These are phyloP conservation scores for Wickerhamomyces xylosicus DNA, from an alignment of 805 yeast genomes.

Conservation along the genomic window DNA sequence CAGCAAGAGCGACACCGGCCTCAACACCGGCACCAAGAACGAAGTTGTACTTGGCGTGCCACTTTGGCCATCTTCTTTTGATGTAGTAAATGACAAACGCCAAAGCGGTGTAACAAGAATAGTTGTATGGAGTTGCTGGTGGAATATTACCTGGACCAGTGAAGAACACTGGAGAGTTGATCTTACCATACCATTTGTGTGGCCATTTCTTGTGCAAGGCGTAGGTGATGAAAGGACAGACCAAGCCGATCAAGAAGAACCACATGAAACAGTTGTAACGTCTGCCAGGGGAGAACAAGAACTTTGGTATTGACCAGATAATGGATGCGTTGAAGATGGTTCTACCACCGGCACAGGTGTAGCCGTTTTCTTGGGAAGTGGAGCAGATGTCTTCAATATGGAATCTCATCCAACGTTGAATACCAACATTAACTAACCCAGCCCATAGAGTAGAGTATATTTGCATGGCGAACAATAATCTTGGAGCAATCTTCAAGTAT, in stretches of 20 bases:
- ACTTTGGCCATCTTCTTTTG: conserved; percentile 34
- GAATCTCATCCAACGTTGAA: conserved; percentile 30
- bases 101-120: conserved; percentile 39
- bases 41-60: conserved; percentile 55
- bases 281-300: conserved; percentile 34
- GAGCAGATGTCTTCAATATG: conserved; percentile 29
- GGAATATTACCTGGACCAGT: conserved; percentile 54
- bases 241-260: conserved; percentile 44
- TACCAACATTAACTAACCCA: conserved; percentile 27
- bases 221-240: conserved; percentile 27
- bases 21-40: conserved; percentile 52
- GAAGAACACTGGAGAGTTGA: conserved; percentile 58
- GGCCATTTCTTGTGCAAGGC: conserved; percentile 21
- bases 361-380: conserved; percentile 29
- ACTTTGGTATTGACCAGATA: conserved; percentile 42
- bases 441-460: conserved; percentile 29
- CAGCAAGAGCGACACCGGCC: conserved; percentile 53
- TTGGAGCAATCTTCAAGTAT: conserved; percentile 48
- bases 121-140: conserved; percentile 66
- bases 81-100: conserved; percentile 35
- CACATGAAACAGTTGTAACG: conserved; percentile 44
- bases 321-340: conserved; percentile 42
- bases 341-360: conserved; percentile 31
- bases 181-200: conserved; percentile 23
- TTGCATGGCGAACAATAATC: conserved; percentile 39